Base-by-base conservation (phyloP, 768 basidiomycete species). In the Trametes gibbosa region DNA sequence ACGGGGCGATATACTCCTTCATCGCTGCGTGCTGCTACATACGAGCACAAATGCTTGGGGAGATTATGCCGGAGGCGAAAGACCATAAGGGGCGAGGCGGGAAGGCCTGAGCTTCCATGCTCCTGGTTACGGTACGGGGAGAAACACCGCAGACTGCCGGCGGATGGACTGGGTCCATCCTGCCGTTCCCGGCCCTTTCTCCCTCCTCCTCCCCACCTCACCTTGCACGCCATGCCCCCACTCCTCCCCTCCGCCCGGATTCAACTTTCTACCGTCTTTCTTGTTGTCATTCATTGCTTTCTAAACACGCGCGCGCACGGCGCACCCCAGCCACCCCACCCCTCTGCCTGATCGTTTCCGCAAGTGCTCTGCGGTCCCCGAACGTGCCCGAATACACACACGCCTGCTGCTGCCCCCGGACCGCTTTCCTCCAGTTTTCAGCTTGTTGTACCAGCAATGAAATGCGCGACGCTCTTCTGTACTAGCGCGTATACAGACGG, bases 1-100 rank as follows among this genome's bases (percentile, higher is more conserved):
- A 93, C 67, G 87, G 84, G 25, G 85, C 87, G 13, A 72, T 95
- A 50, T 97, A 85, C 80, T 92, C 90, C 23, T 67, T 91, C 50
- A 81, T 92, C 66, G 88, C 90, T 17, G 77, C 81, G 24, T 62
- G 79, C 55, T 85, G 85, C 67, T 96, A 92, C 66, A 72, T 73
- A 14, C 81, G 85, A 55, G 89, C 91, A 13, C 75, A 85, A 41
- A 70, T 79, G 60, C 77, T 82, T 19, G 89, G 86, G 67, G 92
- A 95, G 75, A 76, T 69, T 53, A 87, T 91, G 76, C 79, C 76
- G 55, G 86, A 81, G 62, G 82, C 84, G 42, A 86, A 85, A 70
- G 77, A 74, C 63, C 84, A 87, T 68, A 81, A 78, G 75, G 84
- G 81, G 45, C 84, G 77, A 66, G 79, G 72, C 57, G 83, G 80